These are phyloP conservation scores for Vitis hybrid DNA, from an alignment of 177 flowering plant species.

Conservation along the genomic window DNA sequence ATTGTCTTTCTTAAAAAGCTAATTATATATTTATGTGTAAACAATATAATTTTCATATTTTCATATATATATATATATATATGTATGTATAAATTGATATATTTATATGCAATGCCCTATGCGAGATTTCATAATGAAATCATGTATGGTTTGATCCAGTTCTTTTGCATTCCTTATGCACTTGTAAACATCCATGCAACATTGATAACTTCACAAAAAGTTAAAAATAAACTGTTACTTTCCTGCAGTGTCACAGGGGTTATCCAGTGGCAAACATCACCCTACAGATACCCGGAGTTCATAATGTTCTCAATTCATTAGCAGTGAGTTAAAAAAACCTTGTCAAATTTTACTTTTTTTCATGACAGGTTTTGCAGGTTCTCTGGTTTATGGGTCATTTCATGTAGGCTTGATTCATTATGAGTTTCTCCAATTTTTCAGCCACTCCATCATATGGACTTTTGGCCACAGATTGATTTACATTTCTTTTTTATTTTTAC, in stretches of 20 bases:
- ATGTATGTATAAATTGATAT: too few species aligned
- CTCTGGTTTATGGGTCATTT: background rate
- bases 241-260: slow-evolving; percentile 42
- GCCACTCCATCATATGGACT: too few species aligned
- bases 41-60: too few species aligned
- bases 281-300: slow-evolving; percentile 42
- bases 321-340: slow-evolving; percentile 30
- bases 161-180: too few species aligned
- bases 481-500: background rate
- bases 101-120: too few species aligned
- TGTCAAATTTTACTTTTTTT: background rate
- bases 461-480: background rate
- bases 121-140: too few species aligned
- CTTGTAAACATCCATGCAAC: background rate
- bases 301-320: slow-evolving; percentile 47
- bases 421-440: too few species aligned
- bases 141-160: too few species aligned
- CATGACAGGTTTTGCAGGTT: background rate
- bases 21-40: too few species aligned
- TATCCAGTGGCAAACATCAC: slow-evolving; percentile 36
- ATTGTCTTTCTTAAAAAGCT: too few species aligned
- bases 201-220: background rate
- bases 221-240: background rate
- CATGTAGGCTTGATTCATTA: background rate
- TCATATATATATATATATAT: too few species aligned